Conservation (phyloP, 2,329 filamentous ascomycete genomes). For the Stagonosporopsis vannaccii region DNA sequence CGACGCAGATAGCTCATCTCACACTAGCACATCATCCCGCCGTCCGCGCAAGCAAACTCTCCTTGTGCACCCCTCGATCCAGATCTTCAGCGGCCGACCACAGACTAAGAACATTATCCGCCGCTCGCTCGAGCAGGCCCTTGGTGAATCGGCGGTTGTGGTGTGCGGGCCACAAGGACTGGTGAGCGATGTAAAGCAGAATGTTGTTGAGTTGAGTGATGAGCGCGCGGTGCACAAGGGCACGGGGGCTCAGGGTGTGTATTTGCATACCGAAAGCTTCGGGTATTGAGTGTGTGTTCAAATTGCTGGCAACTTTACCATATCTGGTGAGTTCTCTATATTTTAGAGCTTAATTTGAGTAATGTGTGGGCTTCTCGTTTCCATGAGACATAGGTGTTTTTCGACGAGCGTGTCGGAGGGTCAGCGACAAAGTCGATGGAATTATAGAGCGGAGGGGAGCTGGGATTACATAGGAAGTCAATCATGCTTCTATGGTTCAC, state of each 20-base stretch:
- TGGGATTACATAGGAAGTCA: neutral
- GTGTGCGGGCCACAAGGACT: constrained; percentile 67
- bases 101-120: constrained; percentile 60
- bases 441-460: no score
- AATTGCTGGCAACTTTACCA: neutral
- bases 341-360: neutral
- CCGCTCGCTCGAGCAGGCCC: constrained; percentile 63
- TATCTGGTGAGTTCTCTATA: no score
- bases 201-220: constrained; percentile 65
- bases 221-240: constrained; percentile 73
- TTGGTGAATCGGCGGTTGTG: constrained; percentile 68
- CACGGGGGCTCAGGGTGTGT: constrained; percentile 70
- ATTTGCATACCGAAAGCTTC: constrained; percentile 66
- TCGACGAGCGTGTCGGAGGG: neutral
- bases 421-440: no score
- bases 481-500: neutral
- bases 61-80: constrained; percentile 43
- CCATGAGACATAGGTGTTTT: neutral
- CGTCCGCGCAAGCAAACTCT: constrained; percentile 18
- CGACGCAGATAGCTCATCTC: neutral
- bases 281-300: constrained; percentile 49
- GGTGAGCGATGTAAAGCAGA: constrained; percentile 62
- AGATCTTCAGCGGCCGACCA: constrained; percentile 61
- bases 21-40: constrained; percentile 15
- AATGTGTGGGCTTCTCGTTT: neutral